phyloP scores from a whole-genome alignment of 2,329 filamentous ascomycete genomes.

The Aspergillus hiratsukae region DNA sequence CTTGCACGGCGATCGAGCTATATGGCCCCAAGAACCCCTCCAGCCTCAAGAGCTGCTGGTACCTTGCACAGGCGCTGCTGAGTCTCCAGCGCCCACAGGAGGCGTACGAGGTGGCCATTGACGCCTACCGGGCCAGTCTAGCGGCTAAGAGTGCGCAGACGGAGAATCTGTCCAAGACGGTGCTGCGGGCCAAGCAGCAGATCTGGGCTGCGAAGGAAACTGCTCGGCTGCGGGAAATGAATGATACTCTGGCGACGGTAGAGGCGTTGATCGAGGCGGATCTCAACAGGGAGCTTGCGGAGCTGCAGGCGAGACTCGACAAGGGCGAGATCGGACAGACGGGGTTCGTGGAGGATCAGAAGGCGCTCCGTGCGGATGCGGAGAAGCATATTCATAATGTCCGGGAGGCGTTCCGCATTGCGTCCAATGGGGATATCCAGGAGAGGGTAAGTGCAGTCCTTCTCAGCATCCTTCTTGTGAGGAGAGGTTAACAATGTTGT shows the following conservation, averaged over 20 bases:
- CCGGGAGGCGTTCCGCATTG: slow-evolving; percentile 40
- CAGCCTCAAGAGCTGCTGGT: slow-evolving; percentile 78
- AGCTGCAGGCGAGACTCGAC: slow-evolving; percentile 32
- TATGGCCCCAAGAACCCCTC: slow-evolving; percentile 45
- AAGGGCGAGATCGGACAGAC: slow-evolving; percentile 49
- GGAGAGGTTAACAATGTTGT: slow-evolving; percentile 6
- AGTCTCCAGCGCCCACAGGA: slow-evolving; percentile 66
- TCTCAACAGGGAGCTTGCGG: slow-evolving; percentile 32
- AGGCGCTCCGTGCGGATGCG: slow-evolving; percentile 50
- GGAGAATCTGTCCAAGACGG: slow-evolving; percentile 64
- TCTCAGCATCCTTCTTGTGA: background rate
- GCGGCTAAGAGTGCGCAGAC: slow-evolving; percentile 62
- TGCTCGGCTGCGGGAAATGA: slow-evolving; percentile 42
- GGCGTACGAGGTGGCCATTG: slow-evolving; percentile 65
- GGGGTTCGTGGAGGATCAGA: slow-evolving; percentile 65
- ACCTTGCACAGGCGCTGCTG: slow-evolving; percentile 80
- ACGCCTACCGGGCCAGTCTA: slow-evolving; percentile 68
- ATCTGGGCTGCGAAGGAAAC: slow-evolving; percentile 74
- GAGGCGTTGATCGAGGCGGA: slow-evolving; percentile 40
- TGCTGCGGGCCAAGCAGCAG: slow-evolving; percentile 77
- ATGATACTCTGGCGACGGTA: slow-evolving; percentile 37
- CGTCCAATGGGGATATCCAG: slow-evolving; percentile 37
- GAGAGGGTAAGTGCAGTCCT: slow-evolving; percentile 36
- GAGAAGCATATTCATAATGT: slow-evolving; percentile 45
- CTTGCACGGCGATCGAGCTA: slow-evolving; percentile 67